Conservation (phyloP, 2,329 filamentous ascomycete genomes). For the Paramyrothecium roridum region DNA sequence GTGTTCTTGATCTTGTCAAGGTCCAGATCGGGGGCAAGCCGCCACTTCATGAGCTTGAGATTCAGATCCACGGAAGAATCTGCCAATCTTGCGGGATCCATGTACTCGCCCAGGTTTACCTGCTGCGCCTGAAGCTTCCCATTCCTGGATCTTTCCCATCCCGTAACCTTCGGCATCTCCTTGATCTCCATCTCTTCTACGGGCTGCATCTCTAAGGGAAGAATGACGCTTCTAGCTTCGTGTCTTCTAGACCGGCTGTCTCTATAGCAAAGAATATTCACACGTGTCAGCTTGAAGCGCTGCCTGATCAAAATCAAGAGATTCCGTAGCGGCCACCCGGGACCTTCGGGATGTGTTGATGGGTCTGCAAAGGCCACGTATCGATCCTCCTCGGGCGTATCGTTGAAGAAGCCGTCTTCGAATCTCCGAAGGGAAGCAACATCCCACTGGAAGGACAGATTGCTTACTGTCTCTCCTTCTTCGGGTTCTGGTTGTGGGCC, state of each 20-base stretch:
- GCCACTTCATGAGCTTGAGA: conserved; percentile 98
- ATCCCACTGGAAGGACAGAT: conserved; percentile 69
- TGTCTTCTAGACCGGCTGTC: conserved; percentile 77
- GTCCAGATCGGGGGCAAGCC: conserved; percentile 83
- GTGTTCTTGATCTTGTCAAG: conserved; percentile 86
- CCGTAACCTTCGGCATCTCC: conserved; percentile 83
- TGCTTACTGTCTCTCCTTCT: conserved; percentile 40
- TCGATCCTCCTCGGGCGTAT: conserved; percentile 66
- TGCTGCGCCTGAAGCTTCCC: conserved; percentile 76
- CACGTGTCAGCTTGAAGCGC: conserved; percentile 71
- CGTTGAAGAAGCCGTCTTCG: conserved; percentile 84
- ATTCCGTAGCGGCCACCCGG: conserved; percentile 92
- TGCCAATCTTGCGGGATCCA: conserved; percentile 84
- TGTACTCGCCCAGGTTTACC: conserved; percentile 84
- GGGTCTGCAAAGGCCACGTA: conserved; percentile 89
- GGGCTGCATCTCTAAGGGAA: conserved; percentile 59
- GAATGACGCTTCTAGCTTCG: conserved; percentile 75
- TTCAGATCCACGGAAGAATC: conserved; percentile 96
- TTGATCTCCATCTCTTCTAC: conserved; percentile 38
- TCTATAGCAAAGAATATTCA: conserved; percentile 86
- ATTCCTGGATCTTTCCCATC: conserved; percentile 83
- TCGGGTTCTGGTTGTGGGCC: conserved; percentile 40
- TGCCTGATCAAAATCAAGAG: conserved; percentile 80
- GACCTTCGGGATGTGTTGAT: conserved; percentile 82
- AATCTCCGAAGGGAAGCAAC: conserved; percentile 74